A percentile compares a stretch with the other conserved stretches of the same genome.
phyloP scores from a whole-genome alignment of 805 yeast genomes.

The Pichia ethanolica region DNA sequence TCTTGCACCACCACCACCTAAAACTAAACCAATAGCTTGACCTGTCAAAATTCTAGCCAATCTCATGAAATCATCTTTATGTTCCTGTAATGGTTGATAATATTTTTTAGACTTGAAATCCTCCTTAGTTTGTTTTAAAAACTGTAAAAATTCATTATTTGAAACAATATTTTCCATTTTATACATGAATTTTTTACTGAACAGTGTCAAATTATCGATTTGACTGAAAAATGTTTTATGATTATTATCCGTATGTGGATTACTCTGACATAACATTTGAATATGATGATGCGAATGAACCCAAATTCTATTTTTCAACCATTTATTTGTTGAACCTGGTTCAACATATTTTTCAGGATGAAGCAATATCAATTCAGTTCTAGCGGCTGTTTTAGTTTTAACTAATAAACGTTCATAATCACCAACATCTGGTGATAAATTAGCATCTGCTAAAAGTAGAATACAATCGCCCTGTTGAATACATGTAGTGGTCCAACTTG shows the following conservation, averaged over 20 bases:
- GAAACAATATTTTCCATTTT: conserved; percentile 20
- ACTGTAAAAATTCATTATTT: conserved; percentile 24
- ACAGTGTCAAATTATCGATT: conserved; percentile 14
- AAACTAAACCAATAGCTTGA: conserved; percentile 86
- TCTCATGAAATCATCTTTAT: conserved; percentile 83
- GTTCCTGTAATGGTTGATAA: conserved; percentile 37
- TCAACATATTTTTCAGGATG: conserved; percentile 78
- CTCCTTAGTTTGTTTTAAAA: conserved; percentile 22
- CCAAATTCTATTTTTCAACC: conserved; percentile 87
- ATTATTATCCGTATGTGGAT: conserved; percentile 1
- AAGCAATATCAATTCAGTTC: conserved; percentile 77
- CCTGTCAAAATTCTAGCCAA: conserved; percentile 86
- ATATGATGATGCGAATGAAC: conserved; percentile 90
- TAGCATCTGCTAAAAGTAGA: conserved; percentile 80
- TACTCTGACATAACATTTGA: conserved; percentile 42
- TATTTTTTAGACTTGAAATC: conserved; percentile 20
- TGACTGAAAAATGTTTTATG: conserved; percentile 9
- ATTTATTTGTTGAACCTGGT: conserved; percentile 76
- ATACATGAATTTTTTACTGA: conserved; percentile 23
- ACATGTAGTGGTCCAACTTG: conserved; percentile 89
- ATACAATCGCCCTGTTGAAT: conserved; percentile 93
- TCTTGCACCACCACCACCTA: conserved; percentile 98
- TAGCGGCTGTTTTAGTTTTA: conserved; percentile 71
- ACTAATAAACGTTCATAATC: conserved; percentile 76
- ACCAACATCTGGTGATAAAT: conserved; percentile 64